Conservation (phyloP, 2,329 filamentous ascomycete genomes). For the Arthrobotrys entomopaga region DNA sequence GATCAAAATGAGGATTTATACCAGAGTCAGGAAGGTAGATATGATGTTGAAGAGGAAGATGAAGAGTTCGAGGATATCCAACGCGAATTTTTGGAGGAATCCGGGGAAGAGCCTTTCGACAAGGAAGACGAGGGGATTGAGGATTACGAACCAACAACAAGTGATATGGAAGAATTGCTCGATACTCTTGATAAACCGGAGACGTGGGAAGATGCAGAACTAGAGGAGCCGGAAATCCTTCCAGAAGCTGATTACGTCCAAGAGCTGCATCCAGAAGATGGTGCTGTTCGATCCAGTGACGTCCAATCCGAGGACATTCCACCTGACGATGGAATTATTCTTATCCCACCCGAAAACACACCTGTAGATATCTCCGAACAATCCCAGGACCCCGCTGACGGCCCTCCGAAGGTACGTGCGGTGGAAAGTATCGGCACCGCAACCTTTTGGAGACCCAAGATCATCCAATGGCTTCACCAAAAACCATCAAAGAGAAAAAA, state of each 20-base stretch:
- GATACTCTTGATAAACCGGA: neutral
- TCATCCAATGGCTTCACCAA: slow-evolving; percentile 3
- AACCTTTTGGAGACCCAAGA: slow-evolving; percentile 4
- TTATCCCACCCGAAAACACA: neutral
- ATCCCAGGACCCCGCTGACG: neutral
- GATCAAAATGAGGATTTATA: neutral
- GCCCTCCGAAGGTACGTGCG: neutral
- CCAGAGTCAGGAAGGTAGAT: neutral
- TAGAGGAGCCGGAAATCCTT: neutral
- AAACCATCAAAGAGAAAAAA: neutral
- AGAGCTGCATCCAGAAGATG: neutral
- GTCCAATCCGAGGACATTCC: neutral
- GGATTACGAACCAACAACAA: slow-evolving; percentile 7
- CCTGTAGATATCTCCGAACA: neutral
- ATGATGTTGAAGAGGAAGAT: neutral
- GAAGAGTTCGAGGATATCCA: neutral
- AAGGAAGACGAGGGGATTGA: neutral
- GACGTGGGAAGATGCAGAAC: neutral
- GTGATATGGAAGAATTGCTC: neutral
- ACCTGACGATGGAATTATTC: too few relatives aligned
- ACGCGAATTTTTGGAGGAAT: neutral
- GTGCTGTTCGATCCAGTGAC: neutral
- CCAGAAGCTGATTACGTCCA: neutral
- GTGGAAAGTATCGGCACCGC: neutral
- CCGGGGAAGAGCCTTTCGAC: neutral